These are phyloP conservation scores for Penicillium verhagenii DNA, from an alignment of 495 filamentous ascomycete genomes.

Conservation along the genomic window DNA sequence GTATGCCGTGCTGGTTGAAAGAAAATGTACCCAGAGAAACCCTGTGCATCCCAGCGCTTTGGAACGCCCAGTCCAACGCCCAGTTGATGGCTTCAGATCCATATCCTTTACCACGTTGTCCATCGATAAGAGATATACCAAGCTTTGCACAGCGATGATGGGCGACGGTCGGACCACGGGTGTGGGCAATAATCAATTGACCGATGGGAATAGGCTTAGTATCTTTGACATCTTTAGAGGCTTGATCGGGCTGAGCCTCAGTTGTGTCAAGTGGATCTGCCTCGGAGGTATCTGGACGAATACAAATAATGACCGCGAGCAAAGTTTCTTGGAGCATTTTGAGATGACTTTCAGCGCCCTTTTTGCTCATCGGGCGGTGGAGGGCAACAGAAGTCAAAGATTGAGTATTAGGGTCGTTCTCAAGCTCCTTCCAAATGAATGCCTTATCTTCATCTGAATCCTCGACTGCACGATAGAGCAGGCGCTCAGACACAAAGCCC, in stretches of 20 bases:
- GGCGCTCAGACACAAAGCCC: neutral
- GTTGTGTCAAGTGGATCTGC: neutral
- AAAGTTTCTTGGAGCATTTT: neutral
- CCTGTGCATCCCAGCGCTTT: neutral
- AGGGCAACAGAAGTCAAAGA: neutral
- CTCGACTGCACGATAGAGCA: slow-evolving; percentile 12
- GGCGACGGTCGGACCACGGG: neutral
- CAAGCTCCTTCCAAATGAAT: neutral
- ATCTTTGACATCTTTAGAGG: neutral
- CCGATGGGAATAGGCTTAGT: neutral
- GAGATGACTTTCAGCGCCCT: neutral
- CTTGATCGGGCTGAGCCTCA: neutral
- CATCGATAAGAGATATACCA: slow-evolving; percentile 36
- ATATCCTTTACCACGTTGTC: slow-evolving; percentile 49
- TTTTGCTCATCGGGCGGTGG: neutral
- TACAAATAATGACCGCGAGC: neutral
- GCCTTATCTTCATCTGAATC: slow-evolving; percentile 8
- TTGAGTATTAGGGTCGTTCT: neutral
- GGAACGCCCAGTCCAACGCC: slow-evolving; percentile 38
- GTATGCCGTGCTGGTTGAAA: slow-evolving; percentile 43
- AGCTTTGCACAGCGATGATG: slow-evolving; percentile 46
- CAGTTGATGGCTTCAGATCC: slow-evolving; percentile 53
- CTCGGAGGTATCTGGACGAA: neutral
- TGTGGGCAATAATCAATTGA: neutral
- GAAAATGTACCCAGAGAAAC: neutral